These are phyloP conservation scores for Alopecurus myosuroides DNA, from an alignment of 176 grass and related monocot genomes.

Conservation along the genomic window DNA sequence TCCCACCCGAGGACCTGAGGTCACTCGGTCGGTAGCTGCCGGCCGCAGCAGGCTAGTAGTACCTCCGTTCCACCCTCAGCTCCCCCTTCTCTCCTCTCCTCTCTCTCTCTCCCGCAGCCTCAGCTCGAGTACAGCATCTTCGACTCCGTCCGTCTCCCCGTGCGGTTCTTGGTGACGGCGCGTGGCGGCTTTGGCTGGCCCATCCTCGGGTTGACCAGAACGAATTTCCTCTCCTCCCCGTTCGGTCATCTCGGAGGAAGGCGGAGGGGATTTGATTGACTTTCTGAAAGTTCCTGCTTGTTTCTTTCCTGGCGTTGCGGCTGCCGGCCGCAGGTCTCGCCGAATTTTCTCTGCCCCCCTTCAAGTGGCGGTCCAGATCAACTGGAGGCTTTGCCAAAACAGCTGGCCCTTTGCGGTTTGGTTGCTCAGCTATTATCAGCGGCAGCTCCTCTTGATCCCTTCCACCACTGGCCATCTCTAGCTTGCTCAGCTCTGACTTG, in stretches of 20 bases:
- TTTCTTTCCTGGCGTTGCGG: not conserved
- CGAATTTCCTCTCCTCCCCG: not conserved
- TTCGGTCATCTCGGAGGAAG: not conserved
- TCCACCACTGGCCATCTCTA: not conserved
- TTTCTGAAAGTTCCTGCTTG: slow-evolving; percentile 7
- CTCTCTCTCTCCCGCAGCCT: not conserved
- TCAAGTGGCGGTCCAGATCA: slow-evolving; percentile 3
- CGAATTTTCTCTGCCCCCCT: not conserved
- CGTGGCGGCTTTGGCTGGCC: slow-evolving; percentile 3
- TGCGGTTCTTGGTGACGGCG: slow-evolving; percentile 2
- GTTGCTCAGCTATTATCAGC: not conserved
- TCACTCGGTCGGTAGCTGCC: not conserved
- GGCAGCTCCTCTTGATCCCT: not conserved
- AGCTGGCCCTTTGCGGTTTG: not conserved
- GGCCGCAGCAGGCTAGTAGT: not conserved
- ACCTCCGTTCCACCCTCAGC: not conserved
- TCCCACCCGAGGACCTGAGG: slow-evolving; percentile 8
- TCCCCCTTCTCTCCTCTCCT: no score
- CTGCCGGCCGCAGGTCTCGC: not conserved
- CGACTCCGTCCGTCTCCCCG: not conserved
- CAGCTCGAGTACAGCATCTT: not conserved
- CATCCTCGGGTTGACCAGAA: not conserved
- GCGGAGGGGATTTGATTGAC: slow-evolving; percentile 1
- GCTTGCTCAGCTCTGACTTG: not conserved
- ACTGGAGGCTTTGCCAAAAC: not conserved